Evolutionary conservation across 768 basidiomycete species (phyloP).

Genomic region (Cyclocybe cylindracea): DNA sequence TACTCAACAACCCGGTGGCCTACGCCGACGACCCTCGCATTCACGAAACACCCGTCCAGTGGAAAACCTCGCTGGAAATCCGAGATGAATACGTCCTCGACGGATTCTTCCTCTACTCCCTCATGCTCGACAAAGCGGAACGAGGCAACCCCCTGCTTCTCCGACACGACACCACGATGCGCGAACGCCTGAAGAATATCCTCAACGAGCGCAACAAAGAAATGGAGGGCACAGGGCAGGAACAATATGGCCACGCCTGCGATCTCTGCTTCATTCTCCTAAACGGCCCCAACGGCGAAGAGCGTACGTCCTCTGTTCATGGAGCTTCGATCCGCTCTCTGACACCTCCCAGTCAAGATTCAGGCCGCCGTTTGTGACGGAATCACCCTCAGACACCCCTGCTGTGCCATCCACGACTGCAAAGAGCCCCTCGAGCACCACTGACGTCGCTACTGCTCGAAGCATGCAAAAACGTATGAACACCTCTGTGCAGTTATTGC

Average conservation of each 20-base stretch:
- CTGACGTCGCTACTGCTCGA: constrained; percentile 21
- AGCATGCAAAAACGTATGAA: constrained; percentile 10
- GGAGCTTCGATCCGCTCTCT: too few species aligned
- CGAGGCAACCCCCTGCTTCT: too few species aligned
- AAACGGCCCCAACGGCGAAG: constrained; percentile 4
- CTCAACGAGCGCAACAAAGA: constrained; percentile 16
- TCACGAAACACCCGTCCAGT: neutral
- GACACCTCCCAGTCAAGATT: constrained; percentile 10
- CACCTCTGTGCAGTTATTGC: constrained; percentile 18
- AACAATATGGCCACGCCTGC: constrained; percentile 25
- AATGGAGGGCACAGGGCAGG: constrained; percentile 21
- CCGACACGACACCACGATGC: too few species aligned
- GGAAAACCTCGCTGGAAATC: neutral
- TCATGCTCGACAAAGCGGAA: constrained; percentile 18
- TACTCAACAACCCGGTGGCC: constrained; percentile 4
- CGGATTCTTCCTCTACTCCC: constrained; percentile 20
- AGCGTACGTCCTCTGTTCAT: neutral
- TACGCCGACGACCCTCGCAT: neutral
- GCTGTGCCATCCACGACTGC: constrained; percentile 30
- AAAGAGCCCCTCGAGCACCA: constrained; percentile 15
- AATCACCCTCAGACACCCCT: constrained; percentile 25
- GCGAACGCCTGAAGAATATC: neutral
- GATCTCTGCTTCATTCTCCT: constrained; percentile 20
- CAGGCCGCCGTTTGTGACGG: constrained; percentile 26
- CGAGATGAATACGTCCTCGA: constrained; percentile 19